Conservation (phyloP, 1,284 basidiomycete genomes). For the Uromyces viciae-fabae region DNA sequence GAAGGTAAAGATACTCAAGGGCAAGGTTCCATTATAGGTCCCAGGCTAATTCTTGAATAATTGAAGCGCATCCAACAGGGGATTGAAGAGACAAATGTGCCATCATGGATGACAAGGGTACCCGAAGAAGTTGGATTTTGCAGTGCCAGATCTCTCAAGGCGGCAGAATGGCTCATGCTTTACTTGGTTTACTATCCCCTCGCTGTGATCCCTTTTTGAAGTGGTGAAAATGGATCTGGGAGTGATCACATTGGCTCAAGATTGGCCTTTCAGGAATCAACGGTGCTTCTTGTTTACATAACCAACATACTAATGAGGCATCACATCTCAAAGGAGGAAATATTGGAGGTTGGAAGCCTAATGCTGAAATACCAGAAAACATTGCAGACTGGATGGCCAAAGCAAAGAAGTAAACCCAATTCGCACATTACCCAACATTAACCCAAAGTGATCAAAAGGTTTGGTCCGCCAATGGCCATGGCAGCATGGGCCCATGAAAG, state of each 20-base stretch:
- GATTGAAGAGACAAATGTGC: neutral
- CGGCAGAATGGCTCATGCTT: constrained; percentile 6
- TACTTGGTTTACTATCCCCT: constrained; percentile 5
- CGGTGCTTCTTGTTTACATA: neutral
- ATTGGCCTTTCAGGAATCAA: neutral
- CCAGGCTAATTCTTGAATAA: neutral
- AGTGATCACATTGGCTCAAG: neutral
- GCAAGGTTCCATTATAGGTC: neutral
- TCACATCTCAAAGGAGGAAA: neutral
- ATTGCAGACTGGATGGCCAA: neutral
- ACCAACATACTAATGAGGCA: neutral
- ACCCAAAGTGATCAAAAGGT: neutral
- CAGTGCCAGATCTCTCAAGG: neutral
- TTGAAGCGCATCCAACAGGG: neutral
- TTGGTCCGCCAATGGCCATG: neutral
- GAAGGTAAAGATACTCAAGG: neutral
- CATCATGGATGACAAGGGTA: constrained; percentile 17
- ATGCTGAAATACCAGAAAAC: neutral
- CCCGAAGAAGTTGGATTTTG: neutral
- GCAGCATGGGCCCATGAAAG: neutral
- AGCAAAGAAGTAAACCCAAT: neutral
- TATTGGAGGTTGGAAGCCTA: neutral
- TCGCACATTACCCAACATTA: neutral
- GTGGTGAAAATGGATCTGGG: neutral
- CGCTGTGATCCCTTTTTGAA: neutral